Evolutionary conservation across 2,329 filamentous ascomycete species (phyloP).

Genomic region (Apiospora hydei): DNA sequence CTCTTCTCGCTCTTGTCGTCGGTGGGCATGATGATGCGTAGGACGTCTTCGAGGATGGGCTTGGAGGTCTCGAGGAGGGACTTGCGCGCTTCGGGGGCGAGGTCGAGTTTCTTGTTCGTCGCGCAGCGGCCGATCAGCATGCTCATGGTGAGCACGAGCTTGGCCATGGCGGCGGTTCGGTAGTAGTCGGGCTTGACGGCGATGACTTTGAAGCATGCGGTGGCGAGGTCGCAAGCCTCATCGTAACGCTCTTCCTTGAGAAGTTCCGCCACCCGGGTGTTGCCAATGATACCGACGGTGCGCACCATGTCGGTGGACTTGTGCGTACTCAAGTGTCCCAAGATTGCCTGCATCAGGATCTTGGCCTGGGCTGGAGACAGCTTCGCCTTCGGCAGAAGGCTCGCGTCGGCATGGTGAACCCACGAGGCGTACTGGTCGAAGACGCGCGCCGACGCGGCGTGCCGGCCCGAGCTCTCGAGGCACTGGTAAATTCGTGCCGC

Average conservation of each 20-base stretch:
- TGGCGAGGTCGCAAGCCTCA: constrained; percentile 42
- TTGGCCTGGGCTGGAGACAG: constrained; percentile 39
- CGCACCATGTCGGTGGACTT: constrained; percentile 44
- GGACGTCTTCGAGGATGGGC: constrained; percentile 48
- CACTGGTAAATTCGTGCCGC: constrained; percentile 45
- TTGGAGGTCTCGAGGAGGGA: constrained; percentile 48
- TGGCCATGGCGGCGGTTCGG: constrained; percentile 39
- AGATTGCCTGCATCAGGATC: constrained; percentile 41
- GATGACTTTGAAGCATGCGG: constrained; percentile 44
- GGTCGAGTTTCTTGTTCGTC: constrained; percentile 34
- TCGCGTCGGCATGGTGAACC: not conserved
- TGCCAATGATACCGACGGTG: constrained; percentile 46
- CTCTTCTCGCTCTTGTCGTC: not conserved
- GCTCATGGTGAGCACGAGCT: constrained; percentile 43
- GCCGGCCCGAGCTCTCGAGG: constrained; percentile 38
- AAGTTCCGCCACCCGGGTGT: constrained; percentile 38
- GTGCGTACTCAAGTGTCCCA: constrained; percentile 45
- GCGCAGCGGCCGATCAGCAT: constrained; percentile 44
- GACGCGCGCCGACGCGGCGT: constrained; percentile 36
- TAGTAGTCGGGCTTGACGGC: constrained; percentile 40
- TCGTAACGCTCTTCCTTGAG: constrained; percentile 41
- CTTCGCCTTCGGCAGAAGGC: constrained; percentile 33
- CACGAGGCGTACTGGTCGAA: constrained; percentile 38
- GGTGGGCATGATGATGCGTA: constrained; percentile 44
- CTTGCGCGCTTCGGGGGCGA: constrained; percentile 45